phyloP scores from a whole-genome alignment of 179 eudicot genomes.

The Sideroxylon spinosum region DNA sequence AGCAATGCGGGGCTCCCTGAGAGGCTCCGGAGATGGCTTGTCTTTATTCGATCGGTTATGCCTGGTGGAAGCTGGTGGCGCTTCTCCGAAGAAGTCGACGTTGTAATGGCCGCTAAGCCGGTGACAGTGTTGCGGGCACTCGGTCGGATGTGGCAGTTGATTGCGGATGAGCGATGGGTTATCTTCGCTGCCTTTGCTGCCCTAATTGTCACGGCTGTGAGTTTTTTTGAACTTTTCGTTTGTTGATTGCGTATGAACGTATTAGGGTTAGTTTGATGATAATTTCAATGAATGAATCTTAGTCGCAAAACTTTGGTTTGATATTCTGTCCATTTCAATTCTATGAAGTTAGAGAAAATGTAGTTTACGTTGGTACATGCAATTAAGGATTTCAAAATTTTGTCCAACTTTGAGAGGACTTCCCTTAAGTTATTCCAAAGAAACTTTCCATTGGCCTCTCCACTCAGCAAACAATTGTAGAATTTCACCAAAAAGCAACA shows the following conservation, averaged over 20 bases:
- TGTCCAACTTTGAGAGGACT: too few species aligned
- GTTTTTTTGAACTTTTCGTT: not conserved
- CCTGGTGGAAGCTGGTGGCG: constrained; percentile 96
- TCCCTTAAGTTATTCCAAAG: too few species aligned
- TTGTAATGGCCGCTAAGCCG: constrained; percentile 54
- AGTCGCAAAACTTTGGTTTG: too few species aligned
- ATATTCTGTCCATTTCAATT: too few species aligned
- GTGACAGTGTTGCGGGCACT: constrained; percentile 84
- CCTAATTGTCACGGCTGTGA: constrained; percentile 76
- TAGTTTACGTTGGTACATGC: too few species aligned
- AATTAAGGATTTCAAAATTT: too few species aligned
- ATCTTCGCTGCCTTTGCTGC: constrained; percentile 70
- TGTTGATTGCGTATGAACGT: too few species aligned
- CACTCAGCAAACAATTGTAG: too few species aligned
- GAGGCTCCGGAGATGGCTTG: constrained; percentile 37
- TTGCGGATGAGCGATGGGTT: constrained; percentile 74
- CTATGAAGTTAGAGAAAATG: too few species aligned
- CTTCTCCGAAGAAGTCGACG: constrained; percentile 43
- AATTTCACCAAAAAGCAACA: not conserved
- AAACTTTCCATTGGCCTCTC: too few species aligned
- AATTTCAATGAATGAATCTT: too few species aligned
- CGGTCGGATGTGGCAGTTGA: constrained; percentile 74
- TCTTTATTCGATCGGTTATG: constrained; percentile 36
- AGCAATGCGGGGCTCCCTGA: constrained; percentile 25
- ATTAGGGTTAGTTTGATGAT: too few species aligned